Base-by-base conservation (phyloP, 768 basidiomycete species). In the Mycena metata region DNA sequence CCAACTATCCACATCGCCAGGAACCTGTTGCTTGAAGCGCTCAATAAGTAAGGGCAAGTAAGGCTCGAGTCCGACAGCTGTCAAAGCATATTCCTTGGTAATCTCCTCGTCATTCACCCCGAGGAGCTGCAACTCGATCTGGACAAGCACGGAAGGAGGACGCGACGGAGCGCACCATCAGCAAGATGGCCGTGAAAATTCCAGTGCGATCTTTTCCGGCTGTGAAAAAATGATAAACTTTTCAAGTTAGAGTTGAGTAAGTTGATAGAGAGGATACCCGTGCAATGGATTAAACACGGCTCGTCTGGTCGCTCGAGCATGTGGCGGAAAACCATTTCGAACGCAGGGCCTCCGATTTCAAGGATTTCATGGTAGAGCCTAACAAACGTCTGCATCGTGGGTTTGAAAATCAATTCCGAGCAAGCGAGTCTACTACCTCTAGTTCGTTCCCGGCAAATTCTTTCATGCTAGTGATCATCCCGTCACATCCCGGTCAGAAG, bases 171-270 rank as follows among this genome's bases (percentile, higher is more conserved):
- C 64, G 39, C 50, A 82, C 81, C 75, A 79, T 70, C 43, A 82
- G 72, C 11, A 83, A 70, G 12, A 83, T 61, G 19, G 81, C 81
- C 11, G 77, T 75, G 62, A 82, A 77, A 13, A 83, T 60, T 5
- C 82, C 83, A 6, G 83, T 83, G 35, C 84, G 71, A 73, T 85
- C 83, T 67, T 85, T 84, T 4, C 84, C 85, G 23, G 77, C 82
- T 84, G 60, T 6, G 30, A 30, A 30, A n/a, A 30, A 30, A 30
- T 30, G 1, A 55, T 9, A 9, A 39, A 52, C 19, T 17, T 19
- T 6, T 36, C 9, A n/a, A n/a, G n/a, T n/a, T n/a, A n/a, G n/a
- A n/a, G n/a, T n/a, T n/a, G n/a, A n/a, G n/a, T n/a, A n/a, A n/a
- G n/a, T n/a, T n/a, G n/a, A n/a, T n/a, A n/a, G n/a, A n/a, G n/a